Evolutionary conservation across 495 filamentous ascomycete genomes (phyloP).

Genomic region (Penicillium bialowiezense): DNA sequence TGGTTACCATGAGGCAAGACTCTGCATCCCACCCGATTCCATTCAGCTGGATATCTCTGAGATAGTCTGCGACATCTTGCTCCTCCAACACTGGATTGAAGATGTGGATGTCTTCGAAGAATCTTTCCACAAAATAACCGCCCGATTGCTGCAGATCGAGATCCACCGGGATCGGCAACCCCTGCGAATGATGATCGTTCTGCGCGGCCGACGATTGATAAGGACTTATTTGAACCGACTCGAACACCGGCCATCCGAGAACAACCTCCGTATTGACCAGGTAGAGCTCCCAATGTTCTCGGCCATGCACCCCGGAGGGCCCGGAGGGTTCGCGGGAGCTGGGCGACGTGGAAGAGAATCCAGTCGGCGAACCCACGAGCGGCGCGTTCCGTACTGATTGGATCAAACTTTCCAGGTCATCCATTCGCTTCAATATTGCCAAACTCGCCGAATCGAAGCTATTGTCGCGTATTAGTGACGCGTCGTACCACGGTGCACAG

Average conservation of each 20-base stretch:
- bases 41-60: constrained; percentile 7
- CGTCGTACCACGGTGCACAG: too few species aligned
- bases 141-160: too few species aligned
- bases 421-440: too few species aligned
- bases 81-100: not conserved
- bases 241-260: constrained; percentile 11
- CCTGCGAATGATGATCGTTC: not conserved
- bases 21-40: constrained; percentile 17
- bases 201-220: not conserved
- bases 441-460: too few species aligned
- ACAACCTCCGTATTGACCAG: constrained; percentile 5
- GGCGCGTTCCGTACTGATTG: not conserved
- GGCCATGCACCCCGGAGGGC: too few species aligned
- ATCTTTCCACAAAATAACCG: too few species aligned
- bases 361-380: too few species aligned
- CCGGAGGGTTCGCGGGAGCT: too few species aligned
- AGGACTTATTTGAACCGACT: not conserved
- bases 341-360: too few species aligned
- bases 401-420: too few species aligned
- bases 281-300: not conserved
- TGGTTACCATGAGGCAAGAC: constrained; percentile 16
- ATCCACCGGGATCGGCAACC: not conserved
- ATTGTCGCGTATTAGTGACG: too few species aligned
- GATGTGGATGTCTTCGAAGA: too few species aligned
- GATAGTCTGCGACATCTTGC: constrained; percentile 1